These are phyloP conservation scores for Penicillium sp. DNA, from an alignment of 2,329 filamentous ascomycete species.

Conservation along the genomic window DNA sequence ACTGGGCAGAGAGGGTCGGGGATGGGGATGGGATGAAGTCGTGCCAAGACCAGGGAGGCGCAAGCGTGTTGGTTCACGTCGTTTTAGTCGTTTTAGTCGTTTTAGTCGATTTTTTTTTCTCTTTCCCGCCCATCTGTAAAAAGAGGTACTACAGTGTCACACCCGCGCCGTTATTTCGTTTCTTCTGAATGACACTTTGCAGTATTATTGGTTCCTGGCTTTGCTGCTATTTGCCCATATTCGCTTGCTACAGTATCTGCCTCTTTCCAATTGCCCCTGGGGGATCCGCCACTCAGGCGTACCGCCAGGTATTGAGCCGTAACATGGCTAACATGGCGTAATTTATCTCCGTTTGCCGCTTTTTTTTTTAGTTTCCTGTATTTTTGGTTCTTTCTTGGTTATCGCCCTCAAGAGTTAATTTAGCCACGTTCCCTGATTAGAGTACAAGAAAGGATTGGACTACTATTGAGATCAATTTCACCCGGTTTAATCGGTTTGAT, in stretches of 20 bases:
- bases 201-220: neutral
- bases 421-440: neutral
- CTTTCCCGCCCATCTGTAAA: neutral
- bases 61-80: conserved; percentile 33
- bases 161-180: conserved; percentile 35
- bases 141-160: conserved; percentile 20
- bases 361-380: conserved; percentile 11
- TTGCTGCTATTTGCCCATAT: neutral
- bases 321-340: conserved; percentile 3
- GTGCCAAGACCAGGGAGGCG: conserved; percentile 46
- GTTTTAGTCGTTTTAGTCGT: conserved; percentile 4
- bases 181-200: neutral
- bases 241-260: neutral
- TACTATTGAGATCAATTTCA: neutral
- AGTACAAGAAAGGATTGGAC: neutral
- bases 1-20: conserved; percentile 20
- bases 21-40: conserved; percentile 31
- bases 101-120: neutral
- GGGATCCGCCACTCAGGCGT: neutral
- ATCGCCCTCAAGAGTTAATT: neutral
- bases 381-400: conserved; percentile 2
- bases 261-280: neutral
- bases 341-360: conserved; percentile 2
- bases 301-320: conserved; percentile 17
- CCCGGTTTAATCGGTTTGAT: neutral